These are phyloP conservation scores for Selenicereus undatus DNA, from an alignment of 148 eudicot genomes.

Conservation along the genomic window DNA sequence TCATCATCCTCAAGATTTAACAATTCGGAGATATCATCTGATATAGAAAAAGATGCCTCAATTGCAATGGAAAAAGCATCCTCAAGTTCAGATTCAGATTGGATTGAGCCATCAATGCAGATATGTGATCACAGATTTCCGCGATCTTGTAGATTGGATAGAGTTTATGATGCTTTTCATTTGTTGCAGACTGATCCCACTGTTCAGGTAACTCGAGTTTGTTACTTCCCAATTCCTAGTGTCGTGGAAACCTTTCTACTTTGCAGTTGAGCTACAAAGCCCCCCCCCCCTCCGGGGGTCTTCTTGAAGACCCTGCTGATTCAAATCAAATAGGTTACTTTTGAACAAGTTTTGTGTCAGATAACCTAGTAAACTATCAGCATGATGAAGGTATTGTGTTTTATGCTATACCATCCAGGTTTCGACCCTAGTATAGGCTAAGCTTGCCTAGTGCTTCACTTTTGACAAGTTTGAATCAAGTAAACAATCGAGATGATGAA, in stretches of 20 bases:
- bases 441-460: neutral
- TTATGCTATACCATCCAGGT: neutral
- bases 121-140: conserved; percentile 33
- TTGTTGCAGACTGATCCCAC: conserved; percentile 58
- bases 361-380: neutral
- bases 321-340: no score
- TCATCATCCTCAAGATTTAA: conserved; percentile 21
- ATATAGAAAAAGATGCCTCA: conserved; percentile 25
- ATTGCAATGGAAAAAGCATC: conserved; percentile 27
- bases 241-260: neutral
- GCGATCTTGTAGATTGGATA: conserved; percentile 34
- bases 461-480: neutral
- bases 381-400: neutral
- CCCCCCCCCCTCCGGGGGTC: neutral
- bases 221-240: neutral
- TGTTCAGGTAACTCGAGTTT: conserved; percentile 48
- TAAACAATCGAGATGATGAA: neutral
- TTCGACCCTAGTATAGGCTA: neutral
- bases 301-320: no score
- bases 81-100: conserved; percentile 49
- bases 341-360: no score
- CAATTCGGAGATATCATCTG: conserved; percentile 22
- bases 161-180: conserved; percentile 66
- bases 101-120: conserved; percentile 69
- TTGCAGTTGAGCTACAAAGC: neutral